Evolutionary conservation across 192 early-diverging fungal genomes (phyloP), one percentile per base, ranked within the genome.

Genomic region (Coemansia sp.): DNA sequence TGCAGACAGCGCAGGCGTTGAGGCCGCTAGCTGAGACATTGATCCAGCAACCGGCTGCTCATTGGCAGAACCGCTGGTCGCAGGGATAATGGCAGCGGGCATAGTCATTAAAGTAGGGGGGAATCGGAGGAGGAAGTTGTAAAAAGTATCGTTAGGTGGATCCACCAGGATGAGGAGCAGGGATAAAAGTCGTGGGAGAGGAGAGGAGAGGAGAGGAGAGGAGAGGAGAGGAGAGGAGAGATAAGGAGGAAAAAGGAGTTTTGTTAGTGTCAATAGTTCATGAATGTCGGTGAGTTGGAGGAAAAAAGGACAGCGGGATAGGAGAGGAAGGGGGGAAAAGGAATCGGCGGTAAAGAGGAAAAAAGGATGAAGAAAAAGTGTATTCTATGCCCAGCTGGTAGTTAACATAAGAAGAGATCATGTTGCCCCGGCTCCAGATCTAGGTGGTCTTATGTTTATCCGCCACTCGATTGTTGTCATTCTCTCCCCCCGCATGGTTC

Each of bases 181-280:
- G 40, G 5, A 1, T 3, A n/a, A n/a, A 43, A 43, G 5, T 43
- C 14, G 40, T 14, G 40, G 40, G 13, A 9, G 33, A 31, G 28
- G 59, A 40, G 35, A 36, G 42, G 13, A 53, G n/a, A n/a, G 40
- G 13, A 9, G 33, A 31, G 28, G 59, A 40, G 35, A 36, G 42
- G 13, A 53, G n/a, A n/a, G n/a, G n/a, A n/a, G n/a, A n/a, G n/a
- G n/a, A n/a, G n/a, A 33, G 9, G 20, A 37, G 21, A 48, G 40
- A 8, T 3, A 26, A 18, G 18, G 33, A 50, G 39, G 42, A 11
- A 0, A 60, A 43, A 40, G 11, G 11, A 34, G 57, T 20, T 26
- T n/a, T 20, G 40, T 55, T 58, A 43, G 40, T 10, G 42, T 34
- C 60, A 60, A 45, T 45, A 67, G 38, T 60, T 53, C 66, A 67